Evolutionary conservation across 2,329 filamentous ascomycete species (phyloP).

Genomic region (Phyllosticta paracitricarpa): DNA sequence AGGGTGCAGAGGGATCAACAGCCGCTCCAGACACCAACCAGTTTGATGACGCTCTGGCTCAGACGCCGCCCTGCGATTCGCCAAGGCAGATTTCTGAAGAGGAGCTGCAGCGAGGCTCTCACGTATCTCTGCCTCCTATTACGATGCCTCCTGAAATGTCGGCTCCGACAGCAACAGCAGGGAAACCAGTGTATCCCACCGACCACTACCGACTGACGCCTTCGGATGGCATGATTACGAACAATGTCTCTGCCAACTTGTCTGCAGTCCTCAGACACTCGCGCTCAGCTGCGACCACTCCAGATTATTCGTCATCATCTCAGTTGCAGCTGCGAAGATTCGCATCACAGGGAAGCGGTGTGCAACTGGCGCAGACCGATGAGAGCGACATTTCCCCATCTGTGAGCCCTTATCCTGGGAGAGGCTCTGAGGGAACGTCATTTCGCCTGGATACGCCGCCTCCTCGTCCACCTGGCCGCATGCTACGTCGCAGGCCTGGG

Average conservation of each 20-base stretch:
- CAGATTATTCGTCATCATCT: constrained; percentile 15
- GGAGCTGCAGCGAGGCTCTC: neutral
- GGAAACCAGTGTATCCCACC: neutral
- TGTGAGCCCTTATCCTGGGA: constrained; percentile 5
- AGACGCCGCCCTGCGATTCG: neutral
- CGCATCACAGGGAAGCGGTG: constrained; percentile 51
- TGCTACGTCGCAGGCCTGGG: constrained; percentile 38
- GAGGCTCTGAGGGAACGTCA: constrained; percentile 33
- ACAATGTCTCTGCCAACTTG: neutral
- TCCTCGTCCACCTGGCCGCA: constrained; percentile 21
- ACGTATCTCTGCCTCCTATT: constrained; percentile 7
- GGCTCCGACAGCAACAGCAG: neutral
- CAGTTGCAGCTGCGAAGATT: constrained; percentile 46
- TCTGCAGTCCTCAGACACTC: constrained; percentile 19
- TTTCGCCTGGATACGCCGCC: constrained; percentile 27
- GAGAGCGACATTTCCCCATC: neutral
- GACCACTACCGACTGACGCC: neutral
- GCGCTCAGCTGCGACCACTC: constrained; percentile 21
- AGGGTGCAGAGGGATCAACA: neutral
- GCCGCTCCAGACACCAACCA: constrained; percentile 3
- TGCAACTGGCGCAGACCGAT: constrained; percentile 38
- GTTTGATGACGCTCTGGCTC: constrained; percentile 2
- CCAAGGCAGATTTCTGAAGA: neutral
- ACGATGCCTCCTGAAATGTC: constrained; percentile 4
- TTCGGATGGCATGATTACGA: neutral